Percentiles rank a stretch among this genome's conserved stretches.
Conservation (phyloP, 352 stramenopile species). For the Globisporangium paroecandrum region DNA sequence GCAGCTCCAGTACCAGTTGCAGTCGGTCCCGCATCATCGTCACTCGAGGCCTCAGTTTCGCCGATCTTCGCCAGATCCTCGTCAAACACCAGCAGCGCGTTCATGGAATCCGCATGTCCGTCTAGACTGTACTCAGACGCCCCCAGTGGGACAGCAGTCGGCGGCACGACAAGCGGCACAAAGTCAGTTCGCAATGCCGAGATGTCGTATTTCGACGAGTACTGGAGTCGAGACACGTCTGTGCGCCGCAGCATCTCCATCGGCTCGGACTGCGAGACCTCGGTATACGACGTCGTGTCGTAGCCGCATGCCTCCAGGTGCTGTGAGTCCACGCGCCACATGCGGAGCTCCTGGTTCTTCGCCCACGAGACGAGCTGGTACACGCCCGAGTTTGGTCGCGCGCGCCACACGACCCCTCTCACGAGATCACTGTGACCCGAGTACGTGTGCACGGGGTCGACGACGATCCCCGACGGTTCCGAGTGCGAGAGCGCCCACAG, state of each 20-base stretch:
- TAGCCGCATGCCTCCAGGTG: constrained; percentile 63
- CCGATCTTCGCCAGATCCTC: constrained; percentile 63
- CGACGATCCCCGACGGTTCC: constrained; percentile 12
- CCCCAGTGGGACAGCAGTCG: constrained; percentile 49
- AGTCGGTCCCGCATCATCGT: constrained; percentile 16
- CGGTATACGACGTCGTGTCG: constrained; percentile 38
- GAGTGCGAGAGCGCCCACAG: constrained; percentile 61
- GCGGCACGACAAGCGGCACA: constrained; percentile 61
- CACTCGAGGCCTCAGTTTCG: constrained; percentile 20
- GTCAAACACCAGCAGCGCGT: constrained; percentile 58
- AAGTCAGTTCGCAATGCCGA: constrained; percentile 71
- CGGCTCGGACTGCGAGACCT: constrained; percentile 9
- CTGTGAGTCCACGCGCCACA: constrained; percentile 66
- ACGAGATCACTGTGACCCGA: constrained; percentile 60
- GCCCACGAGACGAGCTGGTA: constrained; percentile 80
- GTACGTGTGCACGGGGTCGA: constrained; percentile 62
- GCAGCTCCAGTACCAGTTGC: background rate
- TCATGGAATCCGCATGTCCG: constrained; percentile 41
- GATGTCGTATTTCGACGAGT: constrained; percentile 65
- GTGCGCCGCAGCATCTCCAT: constrained; percentile 17
- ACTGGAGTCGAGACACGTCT: constrained; percentile 34
- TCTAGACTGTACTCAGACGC: constrained; percentile 65
- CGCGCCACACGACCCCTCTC: constrained; percentile 64
- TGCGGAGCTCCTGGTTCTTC: constrained; percentile 73
- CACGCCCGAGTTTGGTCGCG: constrained; percentile 29